These are phyloP conservation scores for Thalassiosira oceanica DNA, from an alignment of 352 stramenopile species.

Conservation along the genomic window DNA sequence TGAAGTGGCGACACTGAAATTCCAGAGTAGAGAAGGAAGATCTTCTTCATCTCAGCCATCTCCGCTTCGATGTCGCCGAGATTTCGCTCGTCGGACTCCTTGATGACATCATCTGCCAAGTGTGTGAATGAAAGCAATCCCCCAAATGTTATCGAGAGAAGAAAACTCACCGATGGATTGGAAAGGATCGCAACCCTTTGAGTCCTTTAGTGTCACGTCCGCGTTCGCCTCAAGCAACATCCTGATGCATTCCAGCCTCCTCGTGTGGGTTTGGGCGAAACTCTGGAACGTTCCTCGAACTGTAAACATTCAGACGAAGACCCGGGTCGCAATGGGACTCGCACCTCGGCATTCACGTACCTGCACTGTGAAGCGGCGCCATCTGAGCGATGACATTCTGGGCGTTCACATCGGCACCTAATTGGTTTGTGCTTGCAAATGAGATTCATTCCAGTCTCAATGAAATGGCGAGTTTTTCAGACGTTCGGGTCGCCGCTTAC, in stretches of 20 bases:
- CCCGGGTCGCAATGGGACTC: too few species aligned
- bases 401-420: constrained; percentile 57
- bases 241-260: constrained; percentile 42
- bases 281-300: constrained; percentile 48
- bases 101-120: constrained; percentile 21
- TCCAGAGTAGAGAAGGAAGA: neutral
- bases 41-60: constrained; percentile 27
- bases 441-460: too few species aligned
- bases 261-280: constrained; percentile 33
- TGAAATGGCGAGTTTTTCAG: too few species aligned
- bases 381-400: constrained; percentile 64
- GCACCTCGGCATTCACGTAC: too few species aligned
- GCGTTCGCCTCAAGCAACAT: constrained; percentile 44
- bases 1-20: neutral
- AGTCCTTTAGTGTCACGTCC: constrained; percentile 42
- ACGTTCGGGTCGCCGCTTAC: too few species aligned
- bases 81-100: constrained; percentile 13
- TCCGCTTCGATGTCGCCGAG: constrained; percentile 30
- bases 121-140: too few species aligned
- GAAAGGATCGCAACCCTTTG: constrained; percentile 38
- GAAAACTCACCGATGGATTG: constrained; percentile 25
- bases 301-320: too few species aligned
- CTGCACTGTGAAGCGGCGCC: constrained; percentile 77
- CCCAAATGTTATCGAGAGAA: too few species aligned
- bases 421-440: too few species aligned